Evolutionary conservation across 345 rosid genomes (phyloP), one percentile per base, ranked within the genome.

Genomic region (Lepidium didymum): DNA sequence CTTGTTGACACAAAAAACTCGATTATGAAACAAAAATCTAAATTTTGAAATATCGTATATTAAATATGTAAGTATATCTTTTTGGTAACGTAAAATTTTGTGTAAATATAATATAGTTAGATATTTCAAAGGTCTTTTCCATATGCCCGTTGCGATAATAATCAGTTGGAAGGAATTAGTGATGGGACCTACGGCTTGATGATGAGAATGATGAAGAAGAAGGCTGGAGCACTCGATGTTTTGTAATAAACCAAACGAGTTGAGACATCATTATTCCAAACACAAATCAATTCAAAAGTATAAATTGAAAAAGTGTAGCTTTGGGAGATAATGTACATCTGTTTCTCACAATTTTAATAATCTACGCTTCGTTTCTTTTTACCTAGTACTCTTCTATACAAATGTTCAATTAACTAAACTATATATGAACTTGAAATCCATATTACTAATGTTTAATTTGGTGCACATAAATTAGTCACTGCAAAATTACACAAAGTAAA

Each of bases 101-200:
- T 25, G 27, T 25, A 25, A 25, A 25, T 1, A 25, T 25, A 25
- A 25, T 25, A 25, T 25, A 25, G 4, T 25, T 25, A 25, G 27
- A 25, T 2, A 25, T 25, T 25, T 25, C 3, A 25, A 25, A 3
- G 4, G 27, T 25, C 3, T 25, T 25, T 25, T 3, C 27, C 4
- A 45, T 7, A 56, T 36, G 42, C 38, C 14, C 7, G 50, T 58
- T 38, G 27, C 51, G n/a, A n/a, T n/a, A 19, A 11, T 21, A 21
- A 52, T 19, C 54, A 31, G 53, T 42, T 70, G 68, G 68, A 54
- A 60, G 12, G 51, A 60, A 51, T 70, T 29, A 41, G 61, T 60
- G 53, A 41, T 43, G 75, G 74, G 75, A 21, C 75, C 75, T 51
- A 61, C 46, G 18, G 25, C 14, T 52, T 41, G 62, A 61, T 69